These are phyloP conservation scores for Polyplosphaeria fusca DNA, from an alignment of 495 filamentous ascomycete genomes.

Conservation along the genomic window DNA sequence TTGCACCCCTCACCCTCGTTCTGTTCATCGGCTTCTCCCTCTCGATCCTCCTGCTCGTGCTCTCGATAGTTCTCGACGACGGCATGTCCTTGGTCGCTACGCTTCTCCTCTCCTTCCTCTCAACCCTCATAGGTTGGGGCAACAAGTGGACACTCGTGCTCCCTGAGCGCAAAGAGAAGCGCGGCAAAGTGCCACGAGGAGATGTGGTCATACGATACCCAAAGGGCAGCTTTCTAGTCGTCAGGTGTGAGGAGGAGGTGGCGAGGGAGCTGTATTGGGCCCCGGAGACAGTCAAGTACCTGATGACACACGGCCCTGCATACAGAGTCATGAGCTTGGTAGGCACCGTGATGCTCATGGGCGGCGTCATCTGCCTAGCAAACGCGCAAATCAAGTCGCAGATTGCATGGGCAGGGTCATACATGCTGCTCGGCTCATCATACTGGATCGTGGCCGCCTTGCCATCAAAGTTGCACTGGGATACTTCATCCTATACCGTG, in stretches of 20 bases:
- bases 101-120: slow-evolving; percentile 46
- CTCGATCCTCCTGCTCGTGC: slow-evolving; percentile 38
- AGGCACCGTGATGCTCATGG: slow-evolving; percentile 49
- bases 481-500: slow-evolving; percentile 41
- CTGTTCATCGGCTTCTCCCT: slow-evolving; percentile 43
- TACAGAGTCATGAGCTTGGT: slow-evolving; percentile 46
- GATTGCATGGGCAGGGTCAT: slow-evolving; percentile 44
- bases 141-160: slow-evolving; percentile 45
- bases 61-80: slow-evolving; percentile 41
- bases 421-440: slow-evolving; percentile 46
- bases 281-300: slow-evolving; percentile 46
- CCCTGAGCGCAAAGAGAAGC: slow-evolving; percentile 21
- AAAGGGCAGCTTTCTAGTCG: slow-evolving; percentile 42
- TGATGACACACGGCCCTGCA: slow-evolving; percentile 31
- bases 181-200: slow-evolving; percentile 26
- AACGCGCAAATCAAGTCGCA: slow-evolving; percentile 45
- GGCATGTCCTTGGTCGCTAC: slow-evolving; percentile 47
- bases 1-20: slow-evolving; percentile 42
- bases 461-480: slow-evolving; percentile 44
- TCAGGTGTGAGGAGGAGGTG: slow-evolving; percentile 42
- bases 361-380: slow-evolving; percentile 47
- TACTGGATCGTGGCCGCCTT: slow-evolving; percentile 50
- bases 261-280: slow-evolving; percentile 45
- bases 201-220: slow-evolving; percentile 44
- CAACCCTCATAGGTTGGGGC: slow-evolving; percentile 44